A percentile compares a stretch with the other conserved stretches of the same genome.
These are phyloP conservation scores for Quercus ilex DNA, from an alignment of 306 rosid species.

Conservation along the genomic window DNA sequence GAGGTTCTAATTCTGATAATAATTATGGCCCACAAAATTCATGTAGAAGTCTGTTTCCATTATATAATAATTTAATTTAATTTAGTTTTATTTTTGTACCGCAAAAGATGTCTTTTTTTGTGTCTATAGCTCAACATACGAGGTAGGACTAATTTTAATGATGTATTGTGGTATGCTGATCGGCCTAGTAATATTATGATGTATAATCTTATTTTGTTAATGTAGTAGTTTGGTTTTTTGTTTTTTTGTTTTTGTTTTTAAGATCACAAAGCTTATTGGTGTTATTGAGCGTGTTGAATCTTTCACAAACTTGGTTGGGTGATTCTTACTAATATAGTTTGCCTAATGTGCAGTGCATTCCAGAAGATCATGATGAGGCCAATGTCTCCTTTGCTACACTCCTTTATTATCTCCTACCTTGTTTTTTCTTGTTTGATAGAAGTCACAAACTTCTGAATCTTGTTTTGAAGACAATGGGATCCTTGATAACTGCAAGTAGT, in stretches of 20 bases:
- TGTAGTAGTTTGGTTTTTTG: background rate
- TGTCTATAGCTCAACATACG: background rate
- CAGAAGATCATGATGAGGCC: constrained; percentile 33
- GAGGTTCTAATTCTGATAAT: background rate
- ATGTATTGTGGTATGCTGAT: background rate
- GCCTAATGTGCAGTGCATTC: constrained; percentile 42
- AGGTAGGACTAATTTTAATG: background rate
- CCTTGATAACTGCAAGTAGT: constrained; percentile 35
- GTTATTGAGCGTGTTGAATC: background rate
- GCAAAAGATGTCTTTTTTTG: background rate
- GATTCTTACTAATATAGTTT: constrained; percentile 7
- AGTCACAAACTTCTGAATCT: constrained; percentile 56
- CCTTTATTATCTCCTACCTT: constrained; percentile 55
- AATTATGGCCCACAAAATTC: background rate
- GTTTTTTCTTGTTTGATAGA: constrained; percentile 64
- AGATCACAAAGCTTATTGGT: background rate
- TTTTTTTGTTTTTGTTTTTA: background rate
- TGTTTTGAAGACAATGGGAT: constrained; percentile 52
- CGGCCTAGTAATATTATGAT: too few species aligned
- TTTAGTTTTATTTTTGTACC: too few species aligned
- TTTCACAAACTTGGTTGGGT: background rate
- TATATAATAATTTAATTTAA: background rate
- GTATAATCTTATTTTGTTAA: background rate
- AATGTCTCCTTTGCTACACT: constrained; percentile 20
- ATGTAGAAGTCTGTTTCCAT: background rate